phyloP scores from a whole-genome alignment of 2,329 filamentous ascomycete species.

The Colletotrichum coccodes region DNA sequence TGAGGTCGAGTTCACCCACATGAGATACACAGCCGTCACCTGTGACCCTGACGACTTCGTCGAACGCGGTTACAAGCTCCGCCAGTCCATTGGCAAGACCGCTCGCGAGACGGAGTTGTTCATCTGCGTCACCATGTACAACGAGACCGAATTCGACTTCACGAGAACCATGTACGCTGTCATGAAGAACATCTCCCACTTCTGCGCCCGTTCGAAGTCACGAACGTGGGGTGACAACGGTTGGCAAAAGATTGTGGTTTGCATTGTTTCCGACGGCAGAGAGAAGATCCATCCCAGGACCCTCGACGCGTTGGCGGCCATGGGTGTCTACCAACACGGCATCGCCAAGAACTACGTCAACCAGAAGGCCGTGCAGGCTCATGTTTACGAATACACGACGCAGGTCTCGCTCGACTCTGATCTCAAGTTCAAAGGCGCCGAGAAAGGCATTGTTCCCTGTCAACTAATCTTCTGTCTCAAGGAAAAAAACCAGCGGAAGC shows the following conservation, averaged over 20 bases:
- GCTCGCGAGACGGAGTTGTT: constrained; percentile 93
- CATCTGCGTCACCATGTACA: constrained; percentile 99
- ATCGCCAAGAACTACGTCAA: constrained; percentile 99
- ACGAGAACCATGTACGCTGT: constrained; percentile 98
- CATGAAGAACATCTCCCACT: constrained; percentile 97
- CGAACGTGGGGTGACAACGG: constrained; percentile 96
- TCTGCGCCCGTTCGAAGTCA: constrained; percentile 91
- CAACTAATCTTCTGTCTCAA: constrained; percentile 99
- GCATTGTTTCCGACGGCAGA: constrained; percentile 93
- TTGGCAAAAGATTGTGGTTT: constrained; percentile 99
- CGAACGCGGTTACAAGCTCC: constrained; percentile 87
- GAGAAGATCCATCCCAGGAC: constrained; percentile 91
- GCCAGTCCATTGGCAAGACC: constrained; percentile 88
- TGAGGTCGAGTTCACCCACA: constrained; percentile 96
- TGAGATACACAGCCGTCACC: constrained; percentile 98
- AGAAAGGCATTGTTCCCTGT: constrained; percentile 98
- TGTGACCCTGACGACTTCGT: constrained; percentile 97
- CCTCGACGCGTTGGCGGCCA: constrained; percentile 91
- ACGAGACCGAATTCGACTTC: constrained; percentile 96
- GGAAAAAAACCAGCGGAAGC: constrained; percentile 96
- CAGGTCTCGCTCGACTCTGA: constrained; percentile 96
- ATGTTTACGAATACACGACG: constrained; percentile 99
- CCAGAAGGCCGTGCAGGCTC: constrained; percentile 91
- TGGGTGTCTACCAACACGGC: constrained; percentile 97
- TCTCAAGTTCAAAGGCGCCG: constrained; percentile 97